Base-by-base conservation (phyloP, 2,329 filamentous ascomycete genomes). In the Pestalotiopsis sp. region DNA sequence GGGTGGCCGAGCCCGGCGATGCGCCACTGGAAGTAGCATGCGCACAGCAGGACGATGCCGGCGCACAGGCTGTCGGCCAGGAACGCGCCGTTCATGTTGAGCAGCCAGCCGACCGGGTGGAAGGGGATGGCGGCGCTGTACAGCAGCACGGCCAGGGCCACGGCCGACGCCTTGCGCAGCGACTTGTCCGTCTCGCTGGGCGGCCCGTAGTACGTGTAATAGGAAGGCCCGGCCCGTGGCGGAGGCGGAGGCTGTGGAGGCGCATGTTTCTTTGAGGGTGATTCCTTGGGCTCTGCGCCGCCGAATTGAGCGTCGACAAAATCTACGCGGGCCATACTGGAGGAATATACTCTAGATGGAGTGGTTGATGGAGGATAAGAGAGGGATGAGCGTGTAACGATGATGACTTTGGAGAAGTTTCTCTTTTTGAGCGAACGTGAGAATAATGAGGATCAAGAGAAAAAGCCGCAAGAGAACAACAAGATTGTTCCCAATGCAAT, bases 31-130 rank as follows among this genome's bases (percentile, higher is more conserved):
- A 74, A 74, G 65, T 72, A 74, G 74, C 78, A 82, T 20, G 76
- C 74, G 20, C 76, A 76, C 61, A 84, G 76, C 59, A 78, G 75
- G 25, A 77, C 72, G 39, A 79, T 78, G 23, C 80, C 78, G 38
- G 81, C 79, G 20, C 82, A 79, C 66, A 85, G 77, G 69, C 82
- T 81, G 73, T 86, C 86, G 65, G 81, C 79, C 65, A 80, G 78
- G 76, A 84, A 85, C 68, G 85, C 81, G 25, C 71, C 72, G 12
- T 72, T 68, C 17, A 71, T 45, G 27, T 68, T 55, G 31, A 74
- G 25, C 0, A 72, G 12, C 72, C 71, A 73, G 20, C 64, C 38
- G 23, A 72, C 57, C 1, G 72, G 72, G 2, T 66, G 71, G 68
- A 74, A 74, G 14, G 72, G 72, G 3, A 68, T 70, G 27, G 72